Conservation (phyloP, 2,329 filamentous ascomycete genomes). For the Fusarium graminum region DNA sequence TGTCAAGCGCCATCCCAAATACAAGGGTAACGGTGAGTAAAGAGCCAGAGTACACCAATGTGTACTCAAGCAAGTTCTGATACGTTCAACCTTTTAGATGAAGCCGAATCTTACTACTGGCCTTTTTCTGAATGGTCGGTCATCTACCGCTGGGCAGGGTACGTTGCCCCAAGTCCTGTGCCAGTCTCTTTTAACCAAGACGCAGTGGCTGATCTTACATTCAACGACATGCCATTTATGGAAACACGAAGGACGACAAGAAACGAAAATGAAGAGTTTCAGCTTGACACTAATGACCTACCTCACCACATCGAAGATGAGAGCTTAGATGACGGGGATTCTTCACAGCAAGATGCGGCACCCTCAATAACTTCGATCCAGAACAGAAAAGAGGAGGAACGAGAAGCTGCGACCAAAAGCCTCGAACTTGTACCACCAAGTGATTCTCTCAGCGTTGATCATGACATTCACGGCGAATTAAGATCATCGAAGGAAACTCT, state of each 20-base stretch:
- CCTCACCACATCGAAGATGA: not conserved
- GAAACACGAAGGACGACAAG: conserved; percentile 3
- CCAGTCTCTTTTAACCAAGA: conserved; percentile 3
- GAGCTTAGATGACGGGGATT: not conserved
- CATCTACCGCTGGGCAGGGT: conserved; percentile 40
- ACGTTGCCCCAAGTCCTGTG: conserved; percentile 1
- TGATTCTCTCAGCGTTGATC: not conserved
- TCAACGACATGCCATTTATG: conserved; percentile 65
- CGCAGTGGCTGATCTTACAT: conserved; percentile 64
- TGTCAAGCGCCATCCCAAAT: conserved; percentile 65
- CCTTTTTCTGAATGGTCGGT: conserved; percentile 53
- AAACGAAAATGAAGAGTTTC: conserved; percentile 25
- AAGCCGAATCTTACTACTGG: conserved; percentile 53
- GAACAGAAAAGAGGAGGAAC: not conserved
- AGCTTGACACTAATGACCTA: not conserved
- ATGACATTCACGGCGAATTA: not conserved
- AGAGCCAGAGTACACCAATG: not conserved
- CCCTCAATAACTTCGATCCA: not conserved
- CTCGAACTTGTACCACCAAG: not conserved
- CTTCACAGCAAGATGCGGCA: not conserved
- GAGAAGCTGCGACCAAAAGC: not conserved
- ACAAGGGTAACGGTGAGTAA: conserved; percentile 51
- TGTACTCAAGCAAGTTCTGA: conserved; percentile 4
- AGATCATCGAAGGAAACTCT: not conserved
- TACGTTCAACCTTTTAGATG: conserved; percentile 44